phyloP scores from a whole-genome alignment of 2,329 filamentous ascomycete species.

The Ceratocystis papillata region DNA sequence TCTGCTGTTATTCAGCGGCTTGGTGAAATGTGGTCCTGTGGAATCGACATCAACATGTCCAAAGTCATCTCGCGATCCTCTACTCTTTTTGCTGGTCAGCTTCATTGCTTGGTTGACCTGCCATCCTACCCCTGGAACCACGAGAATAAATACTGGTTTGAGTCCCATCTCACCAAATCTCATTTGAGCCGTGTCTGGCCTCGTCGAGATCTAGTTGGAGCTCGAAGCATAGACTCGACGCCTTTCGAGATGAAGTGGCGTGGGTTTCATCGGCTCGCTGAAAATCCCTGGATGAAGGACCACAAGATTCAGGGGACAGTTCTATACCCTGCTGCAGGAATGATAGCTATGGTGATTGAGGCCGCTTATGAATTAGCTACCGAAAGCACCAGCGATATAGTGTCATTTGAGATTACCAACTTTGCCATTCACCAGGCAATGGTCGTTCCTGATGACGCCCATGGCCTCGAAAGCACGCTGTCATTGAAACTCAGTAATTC shows the following conservation, averaged over 20 bases:
- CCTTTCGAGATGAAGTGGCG: conserved; percentile 40
- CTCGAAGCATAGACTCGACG: conserved; percentile 36
- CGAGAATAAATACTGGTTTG: conserved; percentile 42
- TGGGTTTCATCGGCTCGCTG: conserved; percentile 39
- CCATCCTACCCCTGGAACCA: conserved; percentile 48
- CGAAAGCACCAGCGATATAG: background rate
- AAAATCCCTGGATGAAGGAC: conserved; percentile 44
- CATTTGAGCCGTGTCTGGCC: conserved; percentile 38
- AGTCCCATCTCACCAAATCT: conserved; percentile 38
- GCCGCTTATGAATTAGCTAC: conserved; percentile 36
- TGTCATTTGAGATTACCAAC: conserved; percentile 35
- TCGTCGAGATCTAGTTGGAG: conserved; percentile 43
- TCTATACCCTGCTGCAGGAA: conserved; percentile 43
- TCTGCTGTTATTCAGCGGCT: conserved; percentile 30
- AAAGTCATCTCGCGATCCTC: conserved; percentile 24
- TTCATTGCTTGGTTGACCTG: conserved; percentile 35
- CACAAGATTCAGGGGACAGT: conserved; percentile 42
- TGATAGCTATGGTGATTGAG: conserved; percentile 41
- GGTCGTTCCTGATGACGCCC: conserved; percentile 38
- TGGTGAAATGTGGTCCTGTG: conserved; percentile 34
- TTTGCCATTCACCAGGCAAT: conserved; percentile 43
- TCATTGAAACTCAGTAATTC: conserved; percentile 33
- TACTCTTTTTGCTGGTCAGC: background rate
- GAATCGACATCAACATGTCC: conserved; percentile 30
- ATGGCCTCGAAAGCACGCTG: conserved; percentile 42